Evolutionary conservation across 305 asterid genomes (phyloP), one percentile per base, ranked within the genome.

Genomic region (Solanum hybrid): DNA sequence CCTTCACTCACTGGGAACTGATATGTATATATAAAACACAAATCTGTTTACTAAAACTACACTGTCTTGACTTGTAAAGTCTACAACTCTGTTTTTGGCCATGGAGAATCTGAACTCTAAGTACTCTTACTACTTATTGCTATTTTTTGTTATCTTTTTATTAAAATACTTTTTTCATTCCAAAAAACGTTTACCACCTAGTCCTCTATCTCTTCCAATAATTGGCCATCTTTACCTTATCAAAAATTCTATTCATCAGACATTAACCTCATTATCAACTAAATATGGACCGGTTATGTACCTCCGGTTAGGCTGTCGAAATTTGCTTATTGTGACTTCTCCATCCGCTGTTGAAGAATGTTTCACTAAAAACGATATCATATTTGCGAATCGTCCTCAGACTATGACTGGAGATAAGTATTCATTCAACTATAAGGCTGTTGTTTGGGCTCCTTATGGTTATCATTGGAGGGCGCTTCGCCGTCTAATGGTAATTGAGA

Each of bases 341-440:
- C 93, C 94, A 36, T 90, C 92, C 1, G 86, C 90, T 26, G 33
- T 91, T 5, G 92, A 90, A 80, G 93, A 92, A 61, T 92, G 92
- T 71, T 91, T 92, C 91, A 78, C 92, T 2, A 91, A 85, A 84
- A 91, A 91, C 73, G 94, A 92, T 3, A 79, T 90, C 11, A 4
- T 37, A 13, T 67, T 92, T 3, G 93, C 93, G 2, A 92, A 90
- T 22, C 92, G 94, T 7, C 92, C 92, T n/a, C 77, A 4, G 20
- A 61, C 57, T 24, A 57, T 92, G 89, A 87, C 86, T 10, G 92
- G 57, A 0, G 93, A 92, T 51, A 84, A 24, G 51, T 3, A 83
- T 18, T 83, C 90, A 2, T 92, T 83, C 73, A 90, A 90, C 81
- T 92, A 91, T 84, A 33, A 8, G 6, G 11, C 76, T n/a, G 12